Evolutionary conservation across 2,329 filamentous ascomycete species (phyloP).

Genomic region (Alternaria gaisen): DNA sequence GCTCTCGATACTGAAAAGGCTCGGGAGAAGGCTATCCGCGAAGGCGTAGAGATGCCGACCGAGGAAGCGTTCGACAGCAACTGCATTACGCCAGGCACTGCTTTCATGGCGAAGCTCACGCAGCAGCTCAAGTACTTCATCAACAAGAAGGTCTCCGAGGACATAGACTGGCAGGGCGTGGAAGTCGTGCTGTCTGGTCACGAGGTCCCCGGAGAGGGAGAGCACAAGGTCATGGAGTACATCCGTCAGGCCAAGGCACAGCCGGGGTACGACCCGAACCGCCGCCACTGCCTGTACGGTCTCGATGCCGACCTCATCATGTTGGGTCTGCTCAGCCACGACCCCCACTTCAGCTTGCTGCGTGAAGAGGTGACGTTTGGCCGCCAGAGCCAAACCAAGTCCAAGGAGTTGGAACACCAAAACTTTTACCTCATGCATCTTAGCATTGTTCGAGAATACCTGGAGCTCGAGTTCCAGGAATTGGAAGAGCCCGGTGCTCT

Average conservation of each 20-base stretch:
- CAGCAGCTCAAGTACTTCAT: conserved; percentile 97
- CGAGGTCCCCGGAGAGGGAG: conserved; percentile 96
- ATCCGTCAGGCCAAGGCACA: conserved; percentile 97
- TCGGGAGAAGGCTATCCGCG: conserved; percentile 87
- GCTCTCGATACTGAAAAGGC: conserved; percentile 89
- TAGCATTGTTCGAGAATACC: conserved; percentile 95
- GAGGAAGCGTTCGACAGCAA: conserved; percentile 98
- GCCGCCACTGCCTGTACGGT: conserved; percentile 96
- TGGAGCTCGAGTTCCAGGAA: conserved; percentile 96
- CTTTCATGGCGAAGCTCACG: conserved; percentile 97
- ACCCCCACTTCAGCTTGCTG: conserved; percentile 96
- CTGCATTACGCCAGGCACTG: conserved; percentile 96
- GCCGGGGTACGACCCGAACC: conserved; percentile 88
- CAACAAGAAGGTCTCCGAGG: conserved; percentile 97
- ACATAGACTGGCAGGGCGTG: conserved; percentile 96
- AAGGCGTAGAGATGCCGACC: conserved; percentile 92
- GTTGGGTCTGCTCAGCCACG: conserved; percentile 95
- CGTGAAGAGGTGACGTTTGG: conserved; percentile 99
- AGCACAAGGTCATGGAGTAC: conserved; percentile 99
- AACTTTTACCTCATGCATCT: conserved; percentile 98
- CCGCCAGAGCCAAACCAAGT: conserved; percentile 83
- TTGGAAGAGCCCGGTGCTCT: conserved; percentile 77
- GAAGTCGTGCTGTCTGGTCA: conserved; percentile 97
- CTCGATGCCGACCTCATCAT: conserved; percentile 98
- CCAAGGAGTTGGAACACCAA: conserved; percentile 96